These are phyloP conservation scores for Geoglossum cookeanum DNA, from an alignment of 2,329 filamentous ascomycete genomes.

Conservation along the genomic window DNA sequence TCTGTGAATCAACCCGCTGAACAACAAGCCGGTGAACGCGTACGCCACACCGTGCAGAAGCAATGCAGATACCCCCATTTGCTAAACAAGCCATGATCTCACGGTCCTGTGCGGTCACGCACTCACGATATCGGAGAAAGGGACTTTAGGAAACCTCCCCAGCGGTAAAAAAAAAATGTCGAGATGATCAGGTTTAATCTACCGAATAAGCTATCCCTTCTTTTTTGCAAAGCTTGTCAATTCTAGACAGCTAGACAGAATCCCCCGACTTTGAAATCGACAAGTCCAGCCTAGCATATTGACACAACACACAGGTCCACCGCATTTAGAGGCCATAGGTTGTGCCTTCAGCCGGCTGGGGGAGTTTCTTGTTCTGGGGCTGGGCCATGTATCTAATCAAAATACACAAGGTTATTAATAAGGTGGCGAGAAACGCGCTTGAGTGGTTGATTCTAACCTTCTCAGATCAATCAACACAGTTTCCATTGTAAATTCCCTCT, in stretches of 20 bases:
- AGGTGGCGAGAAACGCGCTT: conserved; percentile 6
- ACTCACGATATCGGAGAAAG: not conserved
- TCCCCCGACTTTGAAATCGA: not conserved
- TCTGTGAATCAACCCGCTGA: not conserved
- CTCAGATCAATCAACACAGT: conserved; percentile 74
- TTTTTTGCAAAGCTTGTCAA: too few species aligned
- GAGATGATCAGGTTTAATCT: not conserved
- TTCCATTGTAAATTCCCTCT: conserved; percentile 86
- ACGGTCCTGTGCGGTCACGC: not conserved
- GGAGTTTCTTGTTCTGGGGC: conserved; percentile 79
- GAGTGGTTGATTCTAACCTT: conserved; percentile 30
- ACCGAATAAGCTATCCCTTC: not conserved
- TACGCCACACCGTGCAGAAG: not conserved
- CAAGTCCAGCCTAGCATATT: not conserved
- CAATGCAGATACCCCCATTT: not conserved
- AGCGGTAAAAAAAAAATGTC: not conserved
- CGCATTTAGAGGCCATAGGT: conserved; percentile 21
- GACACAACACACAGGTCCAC: too few species aligned
- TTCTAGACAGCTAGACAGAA: too few species aligned
- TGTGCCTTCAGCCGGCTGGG: conserved; percentile 77
- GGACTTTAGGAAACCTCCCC: not conserved
- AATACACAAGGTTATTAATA: not conserved
- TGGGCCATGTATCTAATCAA: conserved; percentile 74
- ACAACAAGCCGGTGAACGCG: not conserved
- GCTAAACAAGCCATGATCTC: not conserved